phyloP scores from a whole-genome alignment of 768 basidiomycete species.

The Lentinus brumalis region DNA sequence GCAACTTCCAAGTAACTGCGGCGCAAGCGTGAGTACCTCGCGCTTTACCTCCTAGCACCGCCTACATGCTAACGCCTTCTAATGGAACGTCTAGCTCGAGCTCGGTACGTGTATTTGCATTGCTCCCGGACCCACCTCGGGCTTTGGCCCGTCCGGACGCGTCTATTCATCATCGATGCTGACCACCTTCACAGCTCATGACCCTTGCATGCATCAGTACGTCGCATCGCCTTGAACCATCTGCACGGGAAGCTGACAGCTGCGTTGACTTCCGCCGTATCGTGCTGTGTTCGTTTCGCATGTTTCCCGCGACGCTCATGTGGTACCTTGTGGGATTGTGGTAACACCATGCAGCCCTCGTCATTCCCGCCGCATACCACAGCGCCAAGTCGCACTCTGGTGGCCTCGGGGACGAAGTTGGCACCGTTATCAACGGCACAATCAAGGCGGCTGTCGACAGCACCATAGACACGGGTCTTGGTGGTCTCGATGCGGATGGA shows the following conservation, averaged over 20 bases:
- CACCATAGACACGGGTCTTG: constrained; percentile 19
- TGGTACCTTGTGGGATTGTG: not conserved
- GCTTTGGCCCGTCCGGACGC: not conserved
- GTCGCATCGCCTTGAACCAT: constrained; percentile 29
- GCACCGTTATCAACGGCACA: constrained; percentile 1
- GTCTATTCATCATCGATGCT: not conserved
- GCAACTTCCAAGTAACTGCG: constrained; percentile 77
- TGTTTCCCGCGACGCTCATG: not conserved
- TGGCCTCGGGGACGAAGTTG: constrained; percentile 1
- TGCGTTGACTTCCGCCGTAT: not conserved
- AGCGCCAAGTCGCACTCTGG: constrained; percentile 38
- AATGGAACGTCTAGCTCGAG: constrained; percentile 32
- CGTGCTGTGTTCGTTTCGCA: not conserved
- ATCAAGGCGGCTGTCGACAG: constrained; percentile 8
- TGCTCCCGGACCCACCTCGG: not conserved
- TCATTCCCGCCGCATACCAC: constrained; percentile 89
- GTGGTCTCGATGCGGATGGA: constrained; percentile 22
- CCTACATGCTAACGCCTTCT: constrained; percentile 15
- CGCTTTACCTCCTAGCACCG: constrained; percentile 2
- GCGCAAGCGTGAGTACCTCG: constrained; percentile 75
- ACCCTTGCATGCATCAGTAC: constrained; percentile 83
- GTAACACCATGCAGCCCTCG: constrained; percentile 52
- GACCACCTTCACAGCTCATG: constrained; percentile 58
- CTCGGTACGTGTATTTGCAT: constrained; percentile 36
- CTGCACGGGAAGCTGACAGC: not conserved